Evolutionary conservation across 1,139 yeast species (phyloP), one percentile per base, ranked within the genome.

Genomic region (Kodamaea arcana): DNA sequence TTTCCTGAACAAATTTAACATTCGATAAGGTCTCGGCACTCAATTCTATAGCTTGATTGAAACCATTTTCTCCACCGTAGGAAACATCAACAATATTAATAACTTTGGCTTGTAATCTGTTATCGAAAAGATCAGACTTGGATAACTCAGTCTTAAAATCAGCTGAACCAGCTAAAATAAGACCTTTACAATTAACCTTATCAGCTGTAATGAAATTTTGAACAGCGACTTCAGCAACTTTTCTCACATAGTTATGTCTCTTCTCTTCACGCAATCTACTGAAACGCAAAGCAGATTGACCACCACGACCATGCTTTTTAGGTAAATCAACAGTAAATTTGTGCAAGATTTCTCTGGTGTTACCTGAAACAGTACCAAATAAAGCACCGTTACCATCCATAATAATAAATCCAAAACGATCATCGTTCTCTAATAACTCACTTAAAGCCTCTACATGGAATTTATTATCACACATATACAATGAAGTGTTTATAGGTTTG

Each of bases 301-400:
- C 98, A 84, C 98, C 98, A 76, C 98, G 85, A 54, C 98, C 98
- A 73, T 92, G 98, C 85, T 92, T 92, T 72, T 92, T 92, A 50
- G 98, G 98, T 56, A 92, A 75, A 63, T 92, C 98, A 40, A 92
- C 98, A 3, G 96, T 83, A 67, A 92, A 92, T 65, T 92, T 92
- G 65, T 92, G 96, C 58, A 92, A 72, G 34, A 92, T 85, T 46
- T 94, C 97, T 72, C 98, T 82, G 34, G 95, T 90, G 69, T 92
- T 92, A 62, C 98, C 98, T 33, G 94, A 80, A 36, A 92, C 80
- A n/a, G 95, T 78, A 65, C 98, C 98, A 52, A 92, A 92, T 47
- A 92, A 72, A 4, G 97, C 86, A 41, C 98, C 98, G 61, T 88
- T 88, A 86, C 98, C 98, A 65, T 92, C 98, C 98, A 92, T 92